A percentile compares a stretch with the other conserved stretches of the same genome.
phyloP scores from a whole-genome alignment of 2,329 filamentous ascomycete genomes.

The Lojkania enalia region DNA sequence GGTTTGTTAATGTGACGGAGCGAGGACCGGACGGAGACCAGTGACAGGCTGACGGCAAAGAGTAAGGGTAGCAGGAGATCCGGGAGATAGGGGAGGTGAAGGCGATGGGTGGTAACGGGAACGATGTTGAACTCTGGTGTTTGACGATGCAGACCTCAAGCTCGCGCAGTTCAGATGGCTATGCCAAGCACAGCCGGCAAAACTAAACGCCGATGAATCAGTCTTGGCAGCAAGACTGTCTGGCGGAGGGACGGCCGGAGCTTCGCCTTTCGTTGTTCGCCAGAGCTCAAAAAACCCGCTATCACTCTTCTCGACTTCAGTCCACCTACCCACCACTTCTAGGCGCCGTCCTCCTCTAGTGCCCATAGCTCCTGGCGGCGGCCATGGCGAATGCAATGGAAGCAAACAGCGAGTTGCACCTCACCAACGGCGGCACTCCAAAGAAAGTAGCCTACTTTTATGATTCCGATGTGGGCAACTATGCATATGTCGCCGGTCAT shows the following conservation, averaged over 20 bases:
- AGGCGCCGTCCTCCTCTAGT: neutral
- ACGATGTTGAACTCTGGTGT: neutral
- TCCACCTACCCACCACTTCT: neutral
- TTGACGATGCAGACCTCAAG: too few species aligned
- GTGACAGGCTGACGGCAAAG: too few species aligned
- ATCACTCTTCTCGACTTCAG: too few species aligned
- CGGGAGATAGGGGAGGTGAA: conserved; percentile 5
- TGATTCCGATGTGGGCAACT: conserved; percentile 97
- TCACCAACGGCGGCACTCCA: conserved; percentile 28
- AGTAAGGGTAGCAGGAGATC: neutral
- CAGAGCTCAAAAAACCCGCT: neutral
- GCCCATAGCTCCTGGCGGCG: too few species aligned
- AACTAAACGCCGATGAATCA: too few species aligned
- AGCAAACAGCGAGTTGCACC: conserved; percentile 13
- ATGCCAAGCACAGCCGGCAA: too few species aligned
- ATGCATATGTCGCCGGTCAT: conserved; percentile 82
- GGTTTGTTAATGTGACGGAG: conserved; percentile 4
- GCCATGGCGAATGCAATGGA: conserved; percentile 18
- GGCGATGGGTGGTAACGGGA: neutral
- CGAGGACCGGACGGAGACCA: neutral
- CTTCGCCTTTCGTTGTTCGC: too few species aligned
- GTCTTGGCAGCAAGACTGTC: too few species aligned
- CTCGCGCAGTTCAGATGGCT: neutral
- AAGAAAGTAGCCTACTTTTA: conserved; percentile 98
- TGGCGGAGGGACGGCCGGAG: too few species aligned